Base-by-base conservation (phyloP, 1,284 basidiomycete species). In the Sanguinoderma infundibulare region DNA sequence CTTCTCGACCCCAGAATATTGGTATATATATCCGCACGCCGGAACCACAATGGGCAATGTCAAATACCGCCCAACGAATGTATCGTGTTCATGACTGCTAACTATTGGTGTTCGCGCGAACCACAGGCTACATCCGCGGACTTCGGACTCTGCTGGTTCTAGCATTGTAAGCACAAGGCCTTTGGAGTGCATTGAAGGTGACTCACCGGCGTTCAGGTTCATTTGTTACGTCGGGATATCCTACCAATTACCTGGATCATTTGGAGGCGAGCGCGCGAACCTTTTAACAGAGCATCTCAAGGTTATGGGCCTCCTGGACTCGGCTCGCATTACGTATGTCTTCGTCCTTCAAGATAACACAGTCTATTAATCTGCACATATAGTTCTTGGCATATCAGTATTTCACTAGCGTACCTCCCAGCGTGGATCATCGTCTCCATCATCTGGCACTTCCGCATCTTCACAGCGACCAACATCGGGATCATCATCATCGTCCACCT, bases 211-310 rank as follows among this genome's bases (percentile, higher is more conserved):
- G 15, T 1, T 14, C 53, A 87, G 85, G 34, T 90, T 91, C 66
- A 75, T 91, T 28, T 83, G 82, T 62, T 91, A 82, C 71, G 74
- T 91, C 26, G 89, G 89, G 10, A 86, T 92, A 42, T 79, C 85
- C 0, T 92, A 92, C 70, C 90, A 92, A 59, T 81, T 91, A 2
- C 87, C 90, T 6, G 90, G 89, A 4, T 80, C 86, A 10, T 83
- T 89, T 59, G 79, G 86, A 20, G 79, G 78, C 1, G 90, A 92
- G 68, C 79, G 89, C 44, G 86, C 88, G 0, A 81, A 77, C 55
- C 72, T 82, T 8, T 70, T 91, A 39, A 89, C 90, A 0, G 77
- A 83, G 8, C 87, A 91, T 67, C 83, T 92, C 76, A 87, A 87
- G 69, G 87, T 83, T 5, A 91, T 91, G 90, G 91, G 90, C 6